Percentiles rank a stretch among this genome's conserved stretches.
phyloP scores from a whole-genome alignment of 176 grass and related monocot species.

The Eleusine indica region DNA sequence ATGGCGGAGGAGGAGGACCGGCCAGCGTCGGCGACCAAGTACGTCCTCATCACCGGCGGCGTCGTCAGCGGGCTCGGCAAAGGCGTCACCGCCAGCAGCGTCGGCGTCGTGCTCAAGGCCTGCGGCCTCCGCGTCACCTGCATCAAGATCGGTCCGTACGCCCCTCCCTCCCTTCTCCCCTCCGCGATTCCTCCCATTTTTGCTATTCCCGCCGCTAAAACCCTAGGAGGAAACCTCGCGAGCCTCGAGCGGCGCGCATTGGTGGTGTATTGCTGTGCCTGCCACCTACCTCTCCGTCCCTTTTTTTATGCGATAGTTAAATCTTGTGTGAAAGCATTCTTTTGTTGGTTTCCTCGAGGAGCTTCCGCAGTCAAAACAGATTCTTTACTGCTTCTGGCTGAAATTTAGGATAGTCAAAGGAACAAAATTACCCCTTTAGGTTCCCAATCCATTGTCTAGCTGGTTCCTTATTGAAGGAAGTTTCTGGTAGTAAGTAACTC shows the following conservation, averaged over 20 bases:
- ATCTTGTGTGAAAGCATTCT: neutral
- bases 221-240: slow-evolving; percentile 12
- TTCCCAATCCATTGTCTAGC: neutral
- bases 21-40: slow-evolving; percentile 57
- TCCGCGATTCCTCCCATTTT: neutral
- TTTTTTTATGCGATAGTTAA: neutral
- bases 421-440: slow-evolving; percentile 16
- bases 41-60: slow-evolving; percentile 89
- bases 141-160: slow-evolving; percentile 83
- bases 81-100: slow-evolving; percentile 92
- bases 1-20: neutral
- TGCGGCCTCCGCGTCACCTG: slow-evolving; percentile 90
- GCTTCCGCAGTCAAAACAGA: neutral
- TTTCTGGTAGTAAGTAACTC: neutral
- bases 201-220: neutral
- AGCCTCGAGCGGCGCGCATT: neutral
- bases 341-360: slow-evolving; percentile 46
- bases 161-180: too few species aligned
- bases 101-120: slow-evolving; percentile 92
- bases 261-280: neutral
- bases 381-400: neutral
- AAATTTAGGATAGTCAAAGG: slow-evolving; percentile 9
- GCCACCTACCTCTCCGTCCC: neutral
- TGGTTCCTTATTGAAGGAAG: neutral
- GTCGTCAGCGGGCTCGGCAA: slow-evolving; percentile 96